Conservation (phyloP, 1,284 basidiomycete species). For the Pseudozyma hubeiensis region DNA sequence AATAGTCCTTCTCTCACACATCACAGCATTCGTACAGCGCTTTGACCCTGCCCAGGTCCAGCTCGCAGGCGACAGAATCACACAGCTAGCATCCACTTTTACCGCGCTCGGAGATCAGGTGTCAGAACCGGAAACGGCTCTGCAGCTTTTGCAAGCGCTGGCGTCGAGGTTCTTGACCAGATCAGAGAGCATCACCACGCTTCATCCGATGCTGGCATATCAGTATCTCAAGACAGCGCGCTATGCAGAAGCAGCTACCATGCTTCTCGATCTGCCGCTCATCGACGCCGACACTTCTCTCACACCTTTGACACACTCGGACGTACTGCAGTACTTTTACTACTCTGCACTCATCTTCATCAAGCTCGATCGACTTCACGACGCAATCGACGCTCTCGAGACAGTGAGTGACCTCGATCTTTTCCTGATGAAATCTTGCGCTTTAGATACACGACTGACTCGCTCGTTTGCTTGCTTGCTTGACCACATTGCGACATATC, state of each 20-base stretch:
- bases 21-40: constrained; percentile 25
- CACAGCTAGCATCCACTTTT: constrained; percentile 26
- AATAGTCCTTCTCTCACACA: constrained; percentile 23
- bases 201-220: constrained; percentile 56
- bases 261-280: constrained; percentile 43
- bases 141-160: constrained; percentile 27
- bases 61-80: constrained; percentile 35
- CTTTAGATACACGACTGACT: neutral
- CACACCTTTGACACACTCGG: constrained; percentile 35
- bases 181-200: constrained; percentile 36
- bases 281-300: constrained; percentile 43
- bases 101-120: constrained; percentile 17
- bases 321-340: constrained; percentile 62
- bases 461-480: neutral
- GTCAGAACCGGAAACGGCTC: constrained; percentile 27
- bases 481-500: neutral
- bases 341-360: constrained; percentile 55
- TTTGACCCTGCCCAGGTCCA: constrained; percentile 24
- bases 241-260: constrained; percentile 46
- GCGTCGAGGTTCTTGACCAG: constrained; percentile 26
- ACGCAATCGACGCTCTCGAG: constrained; percentile 57
- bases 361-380: constrained; percentile 29
- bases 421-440: neutral
- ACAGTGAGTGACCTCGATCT: constrained; percentile 35
- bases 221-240: constrained; percentile 48